phyloP scores from a whole-genome alignment of 768 basidiomycete genomes.

The Panus rudis region DNA sequence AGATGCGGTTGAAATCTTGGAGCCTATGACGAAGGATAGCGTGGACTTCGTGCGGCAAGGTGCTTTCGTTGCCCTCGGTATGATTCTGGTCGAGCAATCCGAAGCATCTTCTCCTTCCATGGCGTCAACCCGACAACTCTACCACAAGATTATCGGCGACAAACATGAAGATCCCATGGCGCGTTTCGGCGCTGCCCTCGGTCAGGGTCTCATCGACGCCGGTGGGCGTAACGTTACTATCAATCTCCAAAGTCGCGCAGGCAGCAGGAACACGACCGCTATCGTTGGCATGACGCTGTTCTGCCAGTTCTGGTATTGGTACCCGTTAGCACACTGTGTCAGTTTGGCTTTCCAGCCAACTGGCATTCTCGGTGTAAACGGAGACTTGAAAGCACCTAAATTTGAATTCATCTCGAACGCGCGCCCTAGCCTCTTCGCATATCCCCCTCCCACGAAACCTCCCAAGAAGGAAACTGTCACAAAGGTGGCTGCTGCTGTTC shows the following conservation, averaged over 20 bases:
- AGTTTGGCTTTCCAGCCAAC: constrained; percentile 93
- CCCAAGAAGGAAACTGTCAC: constrained; percentile 89
- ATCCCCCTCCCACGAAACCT: constrained; percentile 79
- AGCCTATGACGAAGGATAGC: constrained; percentile 97
- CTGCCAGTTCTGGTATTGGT: constrained; percentile 99
- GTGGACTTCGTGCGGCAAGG: constrained; percentile 99
- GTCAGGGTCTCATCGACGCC: constrained; percentile 96
- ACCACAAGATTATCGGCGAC: constrained; percentile 84
- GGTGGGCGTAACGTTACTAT: constrained; percentile 96
- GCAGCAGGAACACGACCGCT: constrained; percentile 86
- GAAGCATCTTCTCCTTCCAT: constrained; percentile 83
- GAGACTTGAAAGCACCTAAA: constrained; percentile 84
- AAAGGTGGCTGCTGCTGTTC: constrained; percentile 89
- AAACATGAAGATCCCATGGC: constrained; percentile 99
- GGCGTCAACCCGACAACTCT: constrained; percentile 74
- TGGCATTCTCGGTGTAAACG: constrained; percentile 86
- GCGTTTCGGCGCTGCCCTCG: constrained; percentile 91
- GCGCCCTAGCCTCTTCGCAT: constrained; percentile 86
- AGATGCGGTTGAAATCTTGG: constrained; percentile 94
- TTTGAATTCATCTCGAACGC: constrained; percentile 91
- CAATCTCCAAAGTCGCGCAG: constrained; percentile 86
- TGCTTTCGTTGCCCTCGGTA: constrained; percentile 90
- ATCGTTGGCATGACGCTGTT: constrained; percentile 98
- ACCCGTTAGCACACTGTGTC: constrained; percentile 90
- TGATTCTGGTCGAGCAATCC: constrained; percentile 95